Evolutionary conservation across 2,329 filamentous ascomycete genomes (phyloP).

Genomic region (Achaetomium macrosporum): DNA sequence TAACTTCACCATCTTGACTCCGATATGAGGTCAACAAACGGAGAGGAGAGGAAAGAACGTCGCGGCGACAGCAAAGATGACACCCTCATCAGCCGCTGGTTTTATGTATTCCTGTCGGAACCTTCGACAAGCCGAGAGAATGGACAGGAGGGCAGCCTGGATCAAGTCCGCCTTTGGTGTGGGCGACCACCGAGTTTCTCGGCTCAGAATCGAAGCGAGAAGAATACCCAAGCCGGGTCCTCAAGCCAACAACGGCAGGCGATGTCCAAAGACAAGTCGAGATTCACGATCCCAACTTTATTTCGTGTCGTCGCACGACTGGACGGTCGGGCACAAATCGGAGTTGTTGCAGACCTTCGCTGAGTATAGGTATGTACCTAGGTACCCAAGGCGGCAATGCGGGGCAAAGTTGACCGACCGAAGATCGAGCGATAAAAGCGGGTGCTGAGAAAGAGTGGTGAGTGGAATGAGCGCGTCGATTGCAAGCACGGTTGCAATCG

Average conservation of each 20-base stretch:
- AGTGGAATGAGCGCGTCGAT: background rate
- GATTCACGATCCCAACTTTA: background rate
- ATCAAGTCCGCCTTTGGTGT: background rate
- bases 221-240: background rate
- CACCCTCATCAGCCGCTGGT: conserved; percentile 4
- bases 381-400: conserved; percentile 1
- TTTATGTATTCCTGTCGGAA: background rate
- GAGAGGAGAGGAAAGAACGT: background rate
- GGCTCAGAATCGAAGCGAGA: background rate
- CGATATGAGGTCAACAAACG: background rate
- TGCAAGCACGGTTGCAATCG: too few species aligned
- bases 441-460: background rate
- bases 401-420: conserved; percentile 9
- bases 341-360: background rate
- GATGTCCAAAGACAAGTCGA: background rate
- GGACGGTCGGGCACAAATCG: conserved; percentile 10
- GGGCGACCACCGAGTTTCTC: background rate
- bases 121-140: background rate
- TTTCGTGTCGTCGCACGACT: conserved; percentile 5
- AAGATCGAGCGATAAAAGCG: background rate
- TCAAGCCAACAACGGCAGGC: background rate
- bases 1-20: conserved; percentile 58
- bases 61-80: background rate
- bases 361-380: too few species aligned
- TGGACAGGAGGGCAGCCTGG: background rate